Conservation (phyloP, 257 asterid genomes). For the Nicotiana benthamiana region DNA sequence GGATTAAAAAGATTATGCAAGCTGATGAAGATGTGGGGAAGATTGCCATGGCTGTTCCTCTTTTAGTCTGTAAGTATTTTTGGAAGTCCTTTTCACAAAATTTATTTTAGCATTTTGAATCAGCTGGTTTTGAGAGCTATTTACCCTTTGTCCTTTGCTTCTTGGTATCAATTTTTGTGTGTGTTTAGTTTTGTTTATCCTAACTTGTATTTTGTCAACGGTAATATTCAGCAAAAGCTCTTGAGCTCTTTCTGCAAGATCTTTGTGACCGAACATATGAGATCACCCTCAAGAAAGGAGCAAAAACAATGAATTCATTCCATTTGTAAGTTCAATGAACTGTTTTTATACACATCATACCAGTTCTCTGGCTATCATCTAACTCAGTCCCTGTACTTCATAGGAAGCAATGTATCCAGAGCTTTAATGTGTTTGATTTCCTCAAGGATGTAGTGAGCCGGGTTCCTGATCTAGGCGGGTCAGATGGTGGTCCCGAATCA, state of each 20-base stretch:
- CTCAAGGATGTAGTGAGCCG: slow-evolving; percentile 52
- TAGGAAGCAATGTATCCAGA: slow-evolving; percentile 83
- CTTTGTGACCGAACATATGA: slow-evolving; percentile 72
- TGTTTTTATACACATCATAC: not conserved
- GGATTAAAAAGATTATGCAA: slow-evolving; percentile 88
- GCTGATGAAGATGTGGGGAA: slow-evolving; percentile 87
- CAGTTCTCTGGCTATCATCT: not conserved
- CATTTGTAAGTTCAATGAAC: slow-evolving; percentile 51
- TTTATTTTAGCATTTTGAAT: not conserved
- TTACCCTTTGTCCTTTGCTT: not conserved
- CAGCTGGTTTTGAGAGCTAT: not conserved
- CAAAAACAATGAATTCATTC: slow-evolving; percentile 64
- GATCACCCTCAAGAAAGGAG: slow-evolving; percentile 56
- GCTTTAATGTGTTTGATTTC: slow-evolving; percentile 61
- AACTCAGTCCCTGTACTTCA: slow-evolving; percentile 11
- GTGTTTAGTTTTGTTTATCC: not conserved
- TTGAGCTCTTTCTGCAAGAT: slow-evolving; percentile 80
- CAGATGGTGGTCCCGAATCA: slow-evolving; percentile 49
- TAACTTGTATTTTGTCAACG: not conserved
- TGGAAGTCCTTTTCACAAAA: not conserved
- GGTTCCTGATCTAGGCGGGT: slow-evolving; percentile 70
- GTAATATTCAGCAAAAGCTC: slow-evolving; percentile 56
- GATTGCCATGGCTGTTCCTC: slow-evolving; percentile 85
- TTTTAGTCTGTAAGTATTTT: slow-evolving; percentile 58
- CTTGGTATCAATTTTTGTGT: not conserved